Percentiles rank a stretch among this genome's conserved stretches.
phyloP scores from a whole-genome alignment of 1,284 basidiomycete species.

The Gymnopus androsaceus region DNA sequence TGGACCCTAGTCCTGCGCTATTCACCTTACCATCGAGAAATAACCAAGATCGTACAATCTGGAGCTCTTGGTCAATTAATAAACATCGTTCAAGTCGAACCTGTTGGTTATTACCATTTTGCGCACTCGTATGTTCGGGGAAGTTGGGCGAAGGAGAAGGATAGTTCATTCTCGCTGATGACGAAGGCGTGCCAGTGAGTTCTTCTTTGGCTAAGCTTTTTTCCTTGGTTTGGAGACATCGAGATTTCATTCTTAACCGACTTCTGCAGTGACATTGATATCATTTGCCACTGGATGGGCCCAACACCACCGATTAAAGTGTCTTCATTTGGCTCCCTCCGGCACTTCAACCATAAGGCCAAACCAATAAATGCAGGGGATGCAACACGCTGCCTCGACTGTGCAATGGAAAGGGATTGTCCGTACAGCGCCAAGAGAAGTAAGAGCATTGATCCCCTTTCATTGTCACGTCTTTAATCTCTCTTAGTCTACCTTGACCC shows the following conservation, averaged over 20 bases:
- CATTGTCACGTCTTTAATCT: conserved; percentile 6
- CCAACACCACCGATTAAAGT: conserved; percentile 65
- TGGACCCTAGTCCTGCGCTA: conserved; percentile 71
- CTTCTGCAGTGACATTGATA: conserved; percentile 71
- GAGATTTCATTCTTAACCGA: too few relatives aligned
- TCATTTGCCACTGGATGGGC: conserved; percentile 76
- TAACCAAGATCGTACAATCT: conserved; percentile 72
- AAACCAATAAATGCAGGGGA: conserved; percentile 72
- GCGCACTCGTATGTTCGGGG: conserved; percentile 86
- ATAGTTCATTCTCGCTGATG: conserved; percentile 80
- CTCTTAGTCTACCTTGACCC: conserved; percentile 70
- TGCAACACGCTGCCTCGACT: conserved; percentile 73
- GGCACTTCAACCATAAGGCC: conserved; percentile 72
- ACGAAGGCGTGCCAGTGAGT: conserved; percentile 86
- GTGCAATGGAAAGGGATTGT: conserved; percentile 69
- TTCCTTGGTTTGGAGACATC: too few relatives aligned
- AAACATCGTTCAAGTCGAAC: conserved; percentile 78
- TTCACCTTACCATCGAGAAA: conserved; percentile 75
- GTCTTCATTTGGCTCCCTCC: conserved; percentile 82
- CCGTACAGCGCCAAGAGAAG: conserved; percentile 86
- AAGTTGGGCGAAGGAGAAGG: conserved; percentile 71
- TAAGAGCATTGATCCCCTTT: conserved; percentile 34
- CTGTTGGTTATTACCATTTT: conserved; percentile 80
- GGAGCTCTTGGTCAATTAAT: conserved; percentile 74
- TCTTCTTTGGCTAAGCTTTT: not conserved